Evolutionary conservation across 176 grass and related monocot species (phyloP).

Genomic region (Saccharum spontaneum): DNA sequence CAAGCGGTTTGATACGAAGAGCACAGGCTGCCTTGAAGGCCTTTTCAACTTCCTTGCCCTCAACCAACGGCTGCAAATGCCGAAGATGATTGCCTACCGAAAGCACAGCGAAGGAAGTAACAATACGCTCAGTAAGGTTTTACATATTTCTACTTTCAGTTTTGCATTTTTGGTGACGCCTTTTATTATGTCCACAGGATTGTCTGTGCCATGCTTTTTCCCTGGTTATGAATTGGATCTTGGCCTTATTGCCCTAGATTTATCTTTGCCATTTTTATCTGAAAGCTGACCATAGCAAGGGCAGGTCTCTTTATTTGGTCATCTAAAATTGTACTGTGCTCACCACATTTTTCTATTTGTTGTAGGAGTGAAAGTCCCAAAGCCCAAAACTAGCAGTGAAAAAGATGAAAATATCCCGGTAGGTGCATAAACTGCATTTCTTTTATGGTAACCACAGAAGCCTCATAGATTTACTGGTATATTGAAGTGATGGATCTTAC

Average conservation of each 20-base stretch:
- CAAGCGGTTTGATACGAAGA: conserved; percentile 24
- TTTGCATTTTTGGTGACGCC: background rate
- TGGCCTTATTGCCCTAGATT: background rate
- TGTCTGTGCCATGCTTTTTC: background rate
- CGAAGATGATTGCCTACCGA: conserved; percentile 46
- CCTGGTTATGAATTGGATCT: background rate
- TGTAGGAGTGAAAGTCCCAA: conserved; percentile 56
- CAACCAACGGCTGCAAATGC: conserved; percentile 46
- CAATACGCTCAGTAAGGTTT: conserved; percentile 49
- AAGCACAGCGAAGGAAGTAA: conserved; percentile 38
- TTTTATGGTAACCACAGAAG: conserved; percentile 8
- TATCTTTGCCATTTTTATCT: background rate
- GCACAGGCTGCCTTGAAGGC: conserved; percentile 56
- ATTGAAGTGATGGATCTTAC: background rate
- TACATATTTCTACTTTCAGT: conserved; percentile 15
- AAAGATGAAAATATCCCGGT: conserved; percentile 38
- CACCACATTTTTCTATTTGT: background rate
- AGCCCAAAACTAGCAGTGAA: conserved; percentile 30
- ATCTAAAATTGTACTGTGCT: conserved; percentile 16
- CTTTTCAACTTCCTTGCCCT: conserved; percentile 67
- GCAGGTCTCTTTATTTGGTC: background rate
- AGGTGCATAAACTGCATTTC: conserved; percentile 26
- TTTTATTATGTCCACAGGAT: background rate
- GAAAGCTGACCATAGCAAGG: conserved; percentile 2
- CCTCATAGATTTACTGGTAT: background rate